These are phyloP conservation scores for Pseudognaphalium luteoalbum DNA, from an alignment of 129 eudicot species.

Conservation along the genomic window DNA sequence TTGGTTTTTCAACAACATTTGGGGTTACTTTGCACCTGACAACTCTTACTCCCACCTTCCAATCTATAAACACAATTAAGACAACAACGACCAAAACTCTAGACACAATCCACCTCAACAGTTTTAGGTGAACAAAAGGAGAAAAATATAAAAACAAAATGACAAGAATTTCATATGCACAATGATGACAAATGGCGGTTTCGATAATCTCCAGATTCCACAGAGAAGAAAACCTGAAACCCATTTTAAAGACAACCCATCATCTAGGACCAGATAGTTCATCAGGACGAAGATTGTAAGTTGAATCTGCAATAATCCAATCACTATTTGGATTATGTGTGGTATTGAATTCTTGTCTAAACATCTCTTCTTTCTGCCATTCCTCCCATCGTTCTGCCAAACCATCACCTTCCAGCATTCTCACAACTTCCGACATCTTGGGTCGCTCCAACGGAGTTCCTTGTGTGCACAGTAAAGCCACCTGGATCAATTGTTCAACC, in stretches of 20 bases:
- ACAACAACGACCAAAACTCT: slow-evolving; percentile 38
- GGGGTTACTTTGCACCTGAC: slow-evolving; percentile 21
- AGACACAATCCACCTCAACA: slow-evolving; percentile 30
- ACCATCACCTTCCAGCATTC: slow-evolving; percentile 97
- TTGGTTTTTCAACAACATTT: slow-evolving; percentile 20
- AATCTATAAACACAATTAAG: slow-evolving; percentile 37
- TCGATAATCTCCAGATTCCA: not conserved
- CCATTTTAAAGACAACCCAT: slow-evolving; percentile 8
- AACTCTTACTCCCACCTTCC: slow-evolving; percentile 23
- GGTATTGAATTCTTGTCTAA: slow-evolving; percentile 63
- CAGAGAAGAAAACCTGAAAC: not conserved
- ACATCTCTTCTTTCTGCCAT: slow-evolving; percentile 90
- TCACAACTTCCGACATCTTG: slow-evolving; percentile 90
- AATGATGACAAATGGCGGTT: slow-evolving; percentile 26
- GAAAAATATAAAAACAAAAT: not conserved
- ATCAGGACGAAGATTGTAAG: slow-evolving; percentile 69
- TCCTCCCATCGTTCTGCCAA: slow-evolving; percentile 94
- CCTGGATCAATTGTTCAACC: slow-evolving; percentile 84
- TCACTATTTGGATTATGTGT: slow-evolving; percentile 51
- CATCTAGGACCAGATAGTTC: slow-evolving; percentile 89
- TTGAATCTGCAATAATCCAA: slow-evolving; percentile 80
- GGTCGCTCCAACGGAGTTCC: slow-evolving; percentile 75
- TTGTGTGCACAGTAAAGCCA: slow-evolving; percentile 89
- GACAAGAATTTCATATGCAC: slow-evolving; percentile 36
- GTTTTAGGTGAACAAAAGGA: slow-evolving; percentile 13